Base-by-base conservation (phyloP, 495 filamentous ascomycete genomes). In the Bryoglossum gracile region DNA sequence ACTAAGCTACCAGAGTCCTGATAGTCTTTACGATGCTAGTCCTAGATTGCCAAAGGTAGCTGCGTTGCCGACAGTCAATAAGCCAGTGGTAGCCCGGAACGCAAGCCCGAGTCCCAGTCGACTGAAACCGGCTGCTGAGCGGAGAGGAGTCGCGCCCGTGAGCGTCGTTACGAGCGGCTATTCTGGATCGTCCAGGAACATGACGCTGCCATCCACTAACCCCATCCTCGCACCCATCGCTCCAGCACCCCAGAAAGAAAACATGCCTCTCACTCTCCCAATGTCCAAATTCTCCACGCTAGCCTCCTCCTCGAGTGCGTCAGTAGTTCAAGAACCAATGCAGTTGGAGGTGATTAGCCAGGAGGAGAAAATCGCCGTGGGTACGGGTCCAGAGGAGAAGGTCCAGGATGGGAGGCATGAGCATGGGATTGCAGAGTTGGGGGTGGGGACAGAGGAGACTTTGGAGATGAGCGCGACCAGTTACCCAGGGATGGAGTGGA, bases 401-500 rank as follows among this genome's bases (percentile, higher is more conserved):
- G n/a, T n/a, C n/a, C n/a, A n/a, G n/a, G n/a, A n/a, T n/a, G n/a
- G n/a, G n/a, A n/a, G n/a, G n/a, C n/a, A n/a, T n/a, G n/a, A n/a
- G n/a, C n/a, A n/a, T n/a, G n/a, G n/a, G n/a, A 40, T 30, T 32
- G 25, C 21, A 4, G 38, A 22, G 19, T 11, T 17, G 38, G 0
- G 14, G 18, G 41, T 44, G 13, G 25, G 46, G 24, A 38, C 47
- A 21, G 42, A n/a, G 16, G 46, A 75, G 28, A 61, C 74, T 25
- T n/a, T n/a, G n/a, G n/a, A n/a, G n/a, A 91, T 91, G 86, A 84
- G 73, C 34, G 81, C 84, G 6, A 89, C 86, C 9, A 78, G 81
- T 22, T 91, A 88, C 59, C 86, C 86, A 2, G 86, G 86, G 1
- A 84, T 89, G 68, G 86, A 87, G 65, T 90, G 86, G 86, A 49